A percentile compares a stretch with the other conserved stretches of the same genome.
phyloP scores from a whole-genome alignment of 2,329 filamentous ascomycete genomes.

The Raffaelea albimanens region DNA sequence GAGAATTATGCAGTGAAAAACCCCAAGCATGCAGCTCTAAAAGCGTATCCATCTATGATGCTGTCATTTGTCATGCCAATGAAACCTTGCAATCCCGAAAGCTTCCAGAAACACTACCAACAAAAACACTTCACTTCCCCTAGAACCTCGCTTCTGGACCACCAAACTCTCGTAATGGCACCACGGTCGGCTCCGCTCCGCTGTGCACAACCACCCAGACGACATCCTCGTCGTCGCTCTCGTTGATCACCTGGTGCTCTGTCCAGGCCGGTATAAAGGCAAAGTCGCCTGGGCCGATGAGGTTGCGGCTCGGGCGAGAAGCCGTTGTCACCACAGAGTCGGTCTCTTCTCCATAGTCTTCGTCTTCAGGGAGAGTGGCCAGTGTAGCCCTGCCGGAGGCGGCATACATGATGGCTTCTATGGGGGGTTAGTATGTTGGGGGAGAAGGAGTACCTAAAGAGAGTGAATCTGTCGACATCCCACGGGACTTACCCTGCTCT shows the following conservation, averaged over 20 bases:
- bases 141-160: slow-evolving; percentile 29
- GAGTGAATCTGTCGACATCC: background rate
- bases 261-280: slow-evolving; percentile 60
- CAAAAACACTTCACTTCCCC: background rate
- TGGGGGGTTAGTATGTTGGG: background rate
- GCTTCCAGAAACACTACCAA: no score
- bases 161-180: slow-evolving; percentile 55
- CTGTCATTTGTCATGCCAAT: no score
- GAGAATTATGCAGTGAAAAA: no score
- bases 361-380: slow-evolving; percentile 39
- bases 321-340: slow-evolving; percentile 31
- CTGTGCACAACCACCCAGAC: slow-evolving; percentile 58
- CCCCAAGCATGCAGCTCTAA: no score
- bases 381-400: slow-evolving; percentile 52
- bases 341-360: slow-evolving; percentile 35
- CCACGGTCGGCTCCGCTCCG: slow-evolving; percentile 50
- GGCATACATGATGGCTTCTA: slow-evolving; percentile 61
- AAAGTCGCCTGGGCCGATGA: slow-evolving; percentile 56
- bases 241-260: slow-evolving; percentile 62
- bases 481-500: slow-evolving; percentile 43
- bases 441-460: background rate
- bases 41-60: no score
- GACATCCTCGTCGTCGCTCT: slow-evolving; percentile 44
- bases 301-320: slow-evolving; percentile 39
- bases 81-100: no score